A percentile compares a stretch with the other conserved stretches of the same genome.
Conservation (phyloP, 345 rosid species). For the Ceriops tagal region DNA sequence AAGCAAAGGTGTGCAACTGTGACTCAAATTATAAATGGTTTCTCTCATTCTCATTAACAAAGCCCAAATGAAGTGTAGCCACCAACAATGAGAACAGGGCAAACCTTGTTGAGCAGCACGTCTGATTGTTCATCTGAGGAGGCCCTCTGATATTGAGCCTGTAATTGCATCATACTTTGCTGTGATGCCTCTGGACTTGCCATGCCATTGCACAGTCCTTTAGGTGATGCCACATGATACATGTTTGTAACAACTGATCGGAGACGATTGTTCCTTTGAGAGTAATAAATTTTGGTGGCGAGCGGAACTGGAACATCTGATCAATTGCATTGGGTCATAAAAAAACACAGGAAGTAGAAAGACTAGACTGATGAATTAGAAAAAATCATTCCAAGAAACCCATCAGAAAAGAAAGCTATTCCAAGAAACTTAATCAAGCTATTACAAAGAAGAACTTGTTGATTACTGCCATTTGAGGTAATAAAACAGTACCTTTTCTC, state of each 20-base stretch:
- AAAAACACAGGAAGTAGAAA: constrained; percentile 8
- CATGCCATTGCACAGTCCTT: constrained; percentile 18
- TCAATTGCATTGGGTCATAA: constrained; percentile 7
- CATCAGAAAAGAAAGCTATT: neutral
- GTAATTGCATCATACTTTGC: constrained; percentile 16
- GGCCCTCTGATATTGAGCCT: constrained; percentile 24
- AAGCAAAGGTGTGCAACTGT: neutral
- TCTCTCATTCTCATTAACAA: neutral
- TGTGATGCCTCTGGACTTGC: constrained; percentile 22
- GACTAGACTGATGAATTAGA: constrained; percentile 8
- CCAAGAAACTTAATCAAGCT: constrained; percentile 9
- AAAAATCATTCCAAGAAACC: neutral
- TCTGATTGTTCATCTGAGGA: constrained; percentile 23
- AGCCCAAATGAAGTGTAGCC: neutral
- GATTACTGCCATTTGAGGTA: neutral
- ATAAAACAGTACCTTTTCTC: constrained; percentile 22
- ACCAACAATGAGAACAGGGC: constrained; percentile 1
- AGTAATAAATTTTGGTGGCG: constrained; percentile 52
- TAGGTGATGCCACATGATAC: constrained; percentile 24
- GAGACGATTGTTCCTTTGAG: constrained; percentile 44
- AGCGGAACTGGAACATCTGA: constrained; percentile 48
- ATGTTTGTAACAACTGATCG: constrained; percentile 33
- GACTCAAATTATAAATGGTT: neutral
- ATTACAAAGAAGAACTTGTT: neutral
- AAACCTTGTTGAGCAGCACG: constrained; percentile 28